Base-by-base conservation (phyloP, 2,329 filamentous ascomycete genomes). In the Pseudomassariella vexata region DNA sequence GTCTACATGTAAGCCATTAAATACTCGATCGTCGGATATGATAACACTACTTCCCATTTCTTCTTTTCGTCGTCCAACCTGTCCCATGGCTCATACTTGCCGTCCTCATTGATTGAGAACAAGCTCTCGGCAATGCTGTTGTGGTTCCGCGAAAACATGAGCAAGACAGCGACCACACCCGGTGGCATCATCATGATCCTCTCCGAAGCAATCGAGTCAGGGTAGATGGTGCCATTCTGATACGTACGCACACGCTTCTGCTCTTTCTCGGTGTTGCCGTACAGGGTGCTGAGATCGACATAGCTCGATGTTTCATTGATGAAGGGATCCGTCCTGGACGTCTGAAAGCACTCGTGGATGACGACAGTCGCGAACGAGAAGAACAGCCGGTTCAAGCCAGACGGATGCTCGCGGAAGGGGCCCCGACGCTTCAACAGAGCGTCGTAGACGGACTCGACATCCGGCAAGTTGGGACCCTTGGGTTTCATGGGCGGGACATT, bases 151-250 rank as follows among this genome's bases (percentile, higher is more conserved):
- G 59, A 64, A 38, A 67, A 66, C 55, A 68, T 50, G 6, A 65
- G 30, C 5, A 60, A 40, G 6, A 64, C 42, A 3, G 57, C 61
- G 11, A 65, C 47, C 5, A 66, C 62, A 17, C 63, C 62, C 3
- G 63, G 63, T 9, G 63, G 63, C 62, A 66, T 65, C 47, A 65
- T 54, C 60, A 66, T 63, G 35, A 67, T 65, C 28, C 63, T 51
- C 29, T 66, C 61, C 3, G 55, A 60, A 9, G 63, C 61, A 37
- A 66, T 53, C 1, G 59, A 59, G 42, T 67, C 63, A 6, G 60
- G 59, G 24, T 47, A 57, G n/a, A 67, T 60, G 6, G 38, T 46
- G 21, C 63, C 63, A 37, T 65, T 58, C 30, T 57, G 39, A 33
- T 61, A 61, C n/a, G 60, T 66, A 30, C 63, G 52, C 6, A 66